A percentile compares a stretch with the other conserved stretches of the same genome.
phyloP scores from a whole-genome alignment of 2,329 filamentous ascomycete genomes.

The Phaeomoniella chlamydospora region DNA sequence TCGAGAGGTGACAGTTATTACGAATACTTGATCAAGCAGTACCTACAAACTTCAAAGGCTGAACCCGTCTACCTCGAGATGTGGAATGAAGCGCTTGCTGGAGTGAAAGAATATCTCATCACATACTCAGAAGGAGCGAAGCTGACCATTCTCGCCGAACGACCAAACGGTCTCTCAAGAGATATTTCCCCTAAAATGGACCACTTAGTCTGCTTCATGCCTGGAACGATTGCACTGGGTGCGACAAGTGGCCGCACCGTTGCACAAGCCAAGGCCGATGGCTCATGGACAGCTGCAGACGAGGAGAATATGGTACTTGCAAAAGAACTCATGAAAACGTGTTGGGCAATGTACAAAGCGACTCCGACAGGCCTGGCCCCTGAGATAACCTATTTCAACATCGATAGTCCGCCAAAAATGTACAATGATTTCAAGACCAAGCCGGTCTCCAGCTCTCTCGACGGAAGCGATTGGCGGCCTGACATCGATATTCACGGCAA shows the following conservation, averaged over 20 bases:
- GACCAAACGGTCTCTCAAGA: constrained; percentile 55
- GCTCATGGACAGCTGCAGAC: constrained; percentile 61
- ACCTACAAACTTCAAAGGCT: constrained; percentile 77
- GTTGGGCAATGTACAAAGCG: constrained; percentile 92
- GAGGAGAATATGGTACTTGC: constrained; percentile 81
- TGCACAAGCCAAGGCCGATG: constrained; percentile 55
- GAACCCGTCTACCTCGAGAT: constrained; percentile 80
- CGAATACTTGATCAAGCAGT: constrained; percentile 98
- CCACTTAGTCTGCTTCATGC: constrained; percentile 94
- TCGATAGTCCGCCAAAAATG: constrained; percentile 46
- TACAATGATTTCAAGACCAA: background rate
- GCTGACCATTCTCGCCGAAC: constrained; percentile 82
- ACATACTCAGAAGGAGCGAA: constrained; percentile 71
- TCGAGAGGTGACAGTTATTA: constrained; percentile 97
- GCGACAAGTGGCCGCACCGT: constrained; percentile 69
- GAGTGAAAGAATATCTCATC: constrained; percentile 81
- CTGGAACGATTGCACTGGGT: constrained; percentile 82
- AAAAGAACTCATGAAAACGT: constrained; percentile 85
- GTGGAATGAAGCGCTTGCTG: constrained; percentile 76
- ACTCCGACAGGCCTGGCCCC: constrained; percentile 84
- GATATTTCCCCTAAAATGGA: constrained; percentile 83
- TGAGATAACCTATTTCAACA: constrained; percentile 84
- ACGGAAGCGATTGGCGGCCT: constrained; percentile 48
- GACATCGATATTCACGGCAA: constrained; percentile 68
- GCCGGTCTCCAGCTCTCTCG: constrained; percentile 20